phyloP scores from a whole-genome alignment of 352 stramenopile species.

The Saprolegnia parasitica region DNA sequence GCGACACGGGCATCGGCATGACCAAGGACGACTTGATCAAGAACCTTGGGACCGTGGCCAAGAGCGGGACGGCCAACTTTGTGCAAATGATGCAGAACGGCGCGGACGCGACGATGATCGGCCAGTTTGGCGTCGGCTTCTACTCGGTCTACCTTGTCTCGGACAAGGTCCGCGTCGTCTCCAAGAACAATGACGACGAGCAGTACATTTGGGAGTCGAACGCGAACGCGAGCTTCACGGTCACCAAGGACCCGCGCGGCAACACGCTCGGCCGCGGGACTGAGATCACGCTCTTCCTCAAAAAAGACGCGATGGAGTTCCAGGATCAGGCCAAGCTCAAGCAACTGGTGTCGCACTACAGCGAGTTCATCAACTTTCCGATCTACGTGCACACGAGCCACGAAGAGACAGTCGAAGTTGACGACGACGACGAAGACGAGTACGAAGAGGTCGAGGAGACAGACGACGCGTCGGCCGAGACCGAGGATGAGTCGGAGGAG shows the following conservation, averaged over 20 bases:
- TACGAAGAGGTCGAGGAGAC: slow-evolving; percentile 54
- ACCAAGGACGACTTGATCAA: slow-evolving; percentile 97
- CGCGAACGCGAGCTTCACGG: slow-evolving; percentile 94
- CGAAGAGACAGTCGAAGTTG: slow-evolving; percentile 90
- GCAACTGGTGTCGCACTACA: slow-evolving; percentile 95
- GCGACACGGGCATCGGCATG: slow-evolving; percentile 98
- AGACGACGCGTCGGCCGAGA: slow-evolving; percentile 62
- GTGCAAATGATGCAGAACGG: slow-evolving; percentile 92
- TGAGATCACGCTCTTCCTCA: slow-evolving; percentile 99
- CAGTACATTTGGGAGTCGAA: slow-evolving; percentile 99
- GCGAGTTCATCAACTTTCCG: slow-evolving; percentile 99
- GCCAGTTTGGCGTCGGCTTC: slow-evolving; percentile 99
- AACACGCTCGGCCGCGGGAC: slow-evolving; percentile 96
- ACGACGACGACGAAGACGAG: slow-evolving; percentile 64
- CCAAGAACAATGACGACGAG: slow-evolving; percentile 96
- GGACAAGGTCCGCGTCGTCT: slow-evolving; percentile 94
- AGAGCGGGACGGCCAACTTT: slow-evolving; percentile 98
- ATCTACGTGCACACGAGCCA: slow-evolving; percentile 96
- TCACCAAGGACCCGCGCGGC: slow-evolving; percentile 93
- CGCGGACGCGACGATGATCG: slow-evolving; percentile 94
- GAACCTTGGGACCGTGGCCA: slow-evolving; percentile 97
- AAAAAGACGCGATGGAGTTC: slow-evolving; percentile 97
- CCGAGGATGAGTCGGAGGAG: slow-evolving; percentile 69
- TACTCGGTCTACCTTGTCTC: slow-evolving; percentile 99
- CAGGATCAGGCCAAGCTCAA: slow-evolving; percentile 93